A percentile compares a stretch with the other conserved stretches of the same genome.
phyloP scores from a whole-genome alignment of 2,329 filamentous ascomycete species.

The Geosmithia putterillii region DNA sequence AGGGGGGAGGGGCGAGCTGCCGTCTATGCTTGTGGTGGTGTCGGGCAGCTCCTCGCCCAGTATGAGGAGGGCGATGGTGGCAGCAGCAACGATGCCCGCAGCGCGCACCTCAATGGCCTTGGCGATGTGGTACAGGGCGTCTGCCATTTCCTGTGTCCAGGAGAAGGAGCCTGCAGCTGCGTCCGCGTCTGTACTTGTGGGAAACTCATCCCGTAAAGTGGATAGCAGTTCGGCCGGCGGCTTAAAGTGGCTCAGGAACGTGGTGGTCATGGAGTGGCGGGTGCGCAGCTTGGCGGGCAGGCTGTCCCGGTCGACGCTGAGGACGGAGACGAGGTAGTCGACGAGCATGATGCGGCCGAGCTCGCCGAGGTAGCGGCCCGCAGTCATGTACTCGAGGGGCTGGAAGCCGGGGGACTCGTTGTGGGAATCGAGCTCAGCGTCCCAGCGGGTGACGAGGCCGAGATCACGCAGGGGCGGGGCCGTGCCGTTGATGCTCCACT shows the following conservation, averaged over 20 bases:
- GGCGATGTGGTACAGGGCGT: constrained; percentile 52
- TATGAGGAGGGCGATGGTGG: constrained; percentile 56
- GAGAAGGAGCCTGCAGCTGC: constrained; percentile 26
- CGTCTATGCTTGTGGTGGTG: no score
- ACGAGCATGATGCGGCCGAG: constrained; percentile 59
- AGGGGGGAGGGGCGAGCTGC: constrained; percentile 13
- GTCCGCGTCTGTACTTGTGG: constrained; percentile 18
- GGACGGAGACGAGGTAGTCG: constrained; percentile 43
- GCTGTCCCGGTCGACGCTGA: constrained; percentile 23
- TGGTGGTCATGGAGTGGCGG: constrained; percentile 55
- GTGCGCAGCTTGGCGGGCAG: constrained; percentile 44
- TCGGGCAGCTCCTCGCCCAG: constrained; percentile 51
- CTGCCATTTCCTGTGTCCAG: constrained; percentile 51
- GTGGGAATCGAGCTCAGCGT: constrained; percentile 50
- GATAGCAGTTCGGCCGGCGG: constrained; percentile 24
- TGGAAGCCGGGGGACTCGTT: constrained; percentile 66
- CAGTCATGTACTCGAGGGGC: constrained; percentile 75
- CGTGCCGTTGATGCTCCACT: constrained; percentile 72
- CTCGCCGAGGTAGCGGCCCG: constrained; percentile 67
- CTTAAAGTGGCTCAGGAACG: constrained; percentile 59
- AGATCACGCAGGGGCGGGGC: constrained; percentile 52
- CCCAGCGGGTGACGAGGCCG: constrained; percentile 58
- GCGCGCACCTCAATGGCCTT: constrained; percentile 60
- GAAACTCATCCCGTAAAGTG: constrained; percentile 40
- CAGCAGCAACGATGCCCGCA: constrained; percentile 61